phyloP scores from a whole-genome alignment of 1,284 basidiomycete genomes.

The Xerocomus cyaneibrunnescens region DNA sequence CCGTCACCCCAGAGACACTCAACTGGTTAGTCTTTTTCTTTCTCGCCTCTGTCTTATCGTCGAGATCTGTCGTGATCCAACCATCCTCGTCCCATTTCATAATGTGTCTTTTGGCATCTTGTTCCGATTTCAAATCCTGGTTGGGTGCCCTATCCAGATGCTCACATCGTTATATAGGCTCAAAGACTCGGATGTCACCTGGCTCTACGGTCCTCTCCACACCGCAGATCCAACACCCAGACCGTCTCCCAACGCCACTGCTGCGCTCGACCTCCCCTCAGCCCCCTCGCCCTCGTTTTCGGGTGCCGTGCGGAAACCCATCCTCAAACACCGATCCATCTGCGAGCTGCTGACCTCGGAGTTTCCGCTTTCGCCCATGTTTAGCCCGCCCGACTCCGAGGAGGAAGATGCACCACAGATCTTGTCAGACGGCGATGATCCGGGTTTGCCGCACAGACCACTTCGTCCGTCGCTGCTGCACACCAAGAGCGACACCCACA shows the following conservation, averaged over 20 bases:
- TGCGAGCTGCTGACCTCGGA: conserved; percentile 81
- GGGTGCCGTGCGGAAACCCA: conserved; percentile 69
- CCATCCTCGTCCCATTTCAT: not conserved
- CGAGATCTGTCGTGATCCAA: not conserved
- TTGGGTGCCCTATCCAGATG: no score
- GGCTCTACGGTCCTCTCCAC: conserved; percentile 97
- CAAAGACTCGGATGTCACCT: conserved; percentile 98
- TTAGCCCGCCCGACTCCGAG: conserved; percentile 46
- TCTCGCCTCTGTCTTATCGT: conserved; percentile 1
- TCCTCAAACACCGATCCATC: conserved; percentile 94
- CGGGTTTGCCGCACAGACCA: conserved; percentile 8
- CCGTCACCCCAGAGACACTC: conserved; percentile 93
- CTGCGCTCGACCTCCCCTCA: conserved; percentile 39
- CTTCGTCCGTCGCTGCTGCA: conserved; percentile 62
- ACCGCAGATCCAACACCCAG: conserved; percentile 67
- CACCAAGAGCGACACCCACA: conserved; percentile 83
- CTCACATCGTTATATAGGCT: conserved; percentile 60
- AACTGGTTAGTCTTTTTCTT: conserved; percentile 77
- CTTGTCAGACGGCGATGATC: conserved; percentile 20
- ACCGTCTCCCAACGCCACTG: conserved; percentile 26
- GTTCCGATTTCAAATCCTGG: not conserved
- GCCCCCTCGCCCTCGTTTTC: conserved; percentile 33
- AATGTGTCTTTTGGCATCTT: not conserved
- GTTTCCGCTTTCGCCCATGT: conserved; percentile 58
- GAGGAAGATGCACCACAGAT: conserved; percentile 29